A percentile compares a stretch with the other conserved stretches of the same genome.
Conservation (phyloP, 257 asterid species). For the Scutellaria minor region DNA sequence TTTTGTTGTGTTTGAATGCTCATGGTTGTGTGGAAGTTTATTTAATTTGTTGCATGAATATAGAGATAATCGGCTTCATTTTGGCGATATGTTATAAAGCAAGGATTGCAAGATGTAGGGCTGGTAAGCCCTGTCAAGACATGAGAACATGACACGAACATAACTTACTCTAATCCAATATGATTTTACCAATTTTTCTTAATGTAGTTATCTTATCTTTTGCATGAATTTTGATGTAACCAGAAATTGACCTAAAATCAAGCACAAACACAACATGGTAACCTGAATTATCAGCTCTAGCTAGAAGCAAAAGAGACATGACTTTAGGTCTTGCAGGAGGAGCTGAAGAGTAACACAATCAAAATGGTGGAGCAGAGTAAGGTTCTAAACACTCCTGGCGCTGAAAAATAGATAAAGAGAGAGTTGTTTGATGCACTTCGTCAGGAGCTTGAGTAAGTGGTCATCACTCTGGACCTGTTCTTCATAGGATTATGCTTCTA, state of each 20-base stretch:
- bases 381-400: slow-evolving; percentile 91
- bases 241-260: too few relatives aligned
- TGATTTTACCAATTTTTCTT: too few relatives aligned
- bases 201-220: too few relatives aligned
- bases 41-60: slow-evolving; percentile 17
- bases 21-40: slow-evolving; percentile 17
- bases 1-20: slow-evolving; percentile 16
- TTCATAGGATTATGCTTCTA: slow-evolving; percentile 11
- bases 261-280: too few relatives aligned
- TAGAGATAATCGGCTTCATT: slow-evolving; percentile 9
- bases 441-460: slow-evolving; percentile 87
- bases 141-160: too few relatives aligned
- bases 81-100: slow-evolving; percentile 16
- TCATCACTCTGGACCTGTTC: background rate
- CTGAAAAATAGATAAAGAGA: slow-evolving; percentile 94
- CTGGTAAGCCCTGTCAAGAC: too few relatives aligned
- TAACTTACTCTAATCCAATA: too few relatives aligned
- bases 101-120: background rate
- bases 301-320: slow-evolving; percentile 10
- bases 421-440: slow-evolving; percentile 93
- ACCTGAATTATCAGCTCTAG: too few relatives aligned
- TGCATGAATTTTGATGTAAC: too few relatives aligned
- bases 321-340: slow-evolving; percentile 65
- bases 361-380: slow-evolving; percentile 99
- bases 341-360: slow-evolving; percentile 76